Base-by-base conservation (phyloP, 495 filamentous ascomycete species). In the Xylaria acuta region DNA sequence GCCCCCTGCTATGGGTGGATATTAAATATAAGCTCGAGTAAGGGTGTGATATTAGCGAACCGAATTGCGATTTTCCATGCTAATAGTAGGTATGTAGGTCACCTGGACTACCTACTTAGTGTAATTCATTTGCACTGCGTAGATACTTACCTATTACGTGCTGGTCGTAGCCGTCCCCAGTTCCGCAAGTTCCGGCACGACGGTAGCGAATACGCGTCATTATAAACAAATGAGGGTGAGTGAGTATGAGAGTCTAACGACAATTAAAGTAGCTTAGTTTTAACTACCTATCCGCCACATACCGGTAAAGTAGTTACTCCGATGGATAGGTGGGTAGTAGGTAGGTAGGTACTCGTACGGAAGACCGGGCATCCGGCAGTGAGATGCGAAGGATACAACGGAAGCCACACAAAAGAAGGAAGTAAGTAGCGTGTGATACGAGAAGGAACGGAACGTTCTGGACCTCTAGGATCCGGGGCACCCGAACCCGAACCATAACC, bases 181-280 rank as follows among this genome's bases (percentile, higher is more conserved):
- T 59, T 70, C 58, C 53, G 58, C 43, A 40, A 18, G 68, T 53
- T 54, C 68, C 68, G 68, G 6, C 45, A 22, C 68, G n/a, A 63
- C 30, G 68, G 68, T 71, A 64, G 59, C 59, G 59, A 71, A 56
- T 30, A 43, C 25, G 38, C 18, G 51, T n/a, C 45, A n/a, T 12
- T 3, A 67, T 3, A 22, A 25, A 54, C 47, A 53, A n/a, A 38
- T 12, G 47, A 40, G 8, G 34, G n/a, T 20, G 51, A 54, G 27
- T 3, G 2, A 54, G 27, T 3, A 2, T 7, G 40, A 27, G n/a
- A 63, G 59, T 27, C 12, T 47, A 65, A 5, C 16, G 40, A 6
- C 7, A n/a, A 47, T 27, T 11, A 30, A 32, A 3, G 22, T 64
- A 25, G 11, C 25, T 12, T 32, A 25, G 25, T 30, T 11, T 30